Base-by-base conservation (phyloP, 2,329 filamentous ascomycete genomes). In the Sarocladiaceae sp. region DNA sequence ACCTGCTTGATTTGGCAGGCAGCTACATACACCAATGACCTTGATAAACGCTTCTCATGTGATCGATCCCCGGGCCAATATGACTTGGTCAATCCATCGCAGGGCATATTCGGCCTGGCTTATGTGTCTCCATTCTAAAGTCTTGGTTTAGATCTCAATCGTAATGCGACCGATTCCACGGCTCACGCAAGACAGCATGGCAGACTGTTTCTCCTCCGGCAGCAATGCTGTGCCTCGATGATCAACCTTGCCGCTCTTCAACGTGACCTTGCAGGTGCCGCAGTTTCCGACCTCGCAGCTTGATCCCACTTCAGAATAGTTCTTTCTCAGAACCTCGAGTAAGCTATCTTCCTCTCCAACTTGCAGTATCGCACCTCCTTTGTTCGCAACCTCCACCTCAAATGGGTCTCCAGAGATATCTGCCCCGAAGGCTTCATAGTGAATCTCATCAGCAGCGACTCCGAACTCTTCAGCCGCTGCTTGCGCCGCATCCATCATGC, bases 391-490 rank as follows among this genome's bases (percentile, higher is more conserved):
- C 37, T 76, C 68, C 1, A 66, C 79, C 32, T 76, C 73, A 49
- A 83, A 84, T 0, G 78, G 72, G 51, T 82, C 76, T 0, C 80
- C 79, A 1, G 67, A 67, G 0, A 68, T 63, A 16, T 73, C 68
- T 1, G 73, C 72, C 2, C 64, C 62, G 48, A 83, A 84, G 0
- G 73, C 72, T 56, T 84, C 80, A 47, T 73, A 78, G 55, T 83
- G 79, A 1, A 82, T 64, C 32, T 79, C 75, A 1, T 67, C 62
- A 2, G 69, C 62, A 0, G 65, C 57, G 0, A 83, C 62, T 0
- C 68, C 64, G 7, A 62, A 61, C 6, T 58, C 58, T 7, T 61
- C 60, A 0, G 71, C 69, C 11, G 66, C 67, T 2, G 51, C 52
- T 16, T 55, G 55, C 0, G 74, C 70, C 33, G 70, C 73, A 5